These are phyloP conservation scores for Cadophora sp. DNA, from an alignment of 2,329 filamentous ascomycete species.

Conservation along the genomic window DNA sequence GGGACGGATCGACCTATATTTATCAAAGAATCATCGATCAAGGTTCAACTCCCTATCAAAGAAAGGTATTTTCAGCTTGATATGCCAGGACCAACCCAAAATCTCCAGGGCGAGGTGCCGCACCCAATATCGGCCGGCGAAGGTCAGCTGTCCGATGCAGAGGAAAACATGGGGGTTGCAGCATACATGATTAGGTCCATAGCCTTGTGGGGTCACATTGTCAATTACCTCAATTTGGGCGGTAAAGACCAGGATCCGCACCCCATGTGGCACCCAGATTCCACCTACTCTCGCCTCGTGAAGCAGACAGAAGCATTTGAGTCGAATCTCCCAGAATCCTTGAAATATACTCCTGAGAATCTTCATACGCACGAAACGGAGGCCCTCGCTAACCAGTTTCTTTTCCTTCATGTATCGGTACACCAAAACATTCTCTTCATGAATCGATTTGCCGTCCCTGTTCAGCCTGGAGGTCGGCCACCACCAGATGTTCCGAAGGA, in stretches of 20 bases:
- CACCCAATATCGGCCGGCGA: slow-evolving; percentile 67
- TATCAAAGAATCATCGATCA: slow-evolving; percentile 85
- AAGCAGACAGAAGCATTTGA: slow-evolving; percentile 75
- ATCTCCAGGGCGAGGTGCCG: slow-evolving; percentile 73
- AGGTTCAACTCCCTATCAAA: slow-evolving; percentile 88
- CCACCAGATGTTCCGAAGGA: slow-evolving; percentile 70
- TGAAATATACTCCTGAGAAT: slow-evolving; percentile 83
- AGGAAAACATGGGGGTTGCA: slow-evolving; percentile 91
- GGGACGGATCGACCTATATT: slow-evolving; percentile 93
- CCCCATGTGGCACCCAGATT: slow-evolving; percentile 84
- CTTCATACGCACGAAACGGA: slow-evolving; percentile 84
- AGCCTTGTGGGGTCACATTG: slow-evolving; percentile 87
- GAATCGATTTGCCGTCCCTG: slow-evolving; percentile 79
- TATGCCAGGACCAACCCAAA: slow-evolving; percentile 86
- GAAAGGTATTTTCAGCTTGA: slow-evolving; percentile 91
- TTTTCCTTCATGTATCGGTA: slow-evolving; percentile 89
- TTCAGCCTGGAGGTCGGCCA: slow-evolving; percentile 65
- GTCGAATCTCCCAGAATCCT: slow-evolving; percentile 68
- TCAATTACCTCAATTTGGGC: slow-evolving; percentile 89
- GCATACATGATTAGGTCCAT: slow-evolving; percentile 89
- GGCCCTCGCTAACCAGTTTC: slow-evolving; percentile 86
- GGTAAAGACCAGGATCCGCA: slow-evolving; percentile 79
- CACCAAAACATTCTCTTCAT: slow-evolving; percentile 92
- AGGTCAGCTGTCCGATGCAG: slow-evolving; percentile 69
- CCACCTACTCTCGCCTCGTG: slow-evolving; percentile 74